Base-by-base conservation (phyloP, 2,329 filamentous ascomycete genomes). In the Neurospora crassa region DNA sequence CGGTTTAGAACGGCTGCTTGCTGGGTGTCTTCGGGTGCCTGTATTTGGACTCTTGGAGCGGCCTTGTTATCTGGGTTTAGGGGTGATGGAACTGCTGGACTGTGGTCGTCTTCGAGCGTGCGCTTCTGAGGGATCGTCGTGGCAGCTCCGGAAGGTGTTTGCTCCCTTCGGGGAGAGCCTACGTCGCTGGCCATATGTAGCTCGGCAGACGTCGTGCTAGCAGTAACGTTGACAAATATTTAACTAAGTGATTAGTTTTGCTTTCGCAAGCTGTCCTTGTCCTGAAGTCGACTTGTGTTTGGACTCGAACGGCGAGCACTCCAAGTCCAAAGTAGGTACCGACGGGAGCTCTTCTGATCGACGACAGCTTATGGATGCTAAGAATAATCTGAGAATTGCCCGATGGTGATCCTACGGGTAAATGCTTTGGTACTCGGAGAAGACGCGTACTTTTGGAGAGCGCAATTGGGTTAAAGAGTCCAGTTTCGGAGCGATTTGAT, bases 31-130 rank as follows among this genome's bases (percentile, higher is more conserved):
- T 83, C 76, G 14, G 71, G 73, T 1, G 72, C 79, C 78, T 74
- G 76, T 2, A 75, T 71, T 69, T 78, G 78, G 11, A 72, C 83
- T 73, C 76, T 76, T 12, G 73, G 70, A 4, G 72, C 16, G 11
- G 74, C 42, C 29, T 74, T 87, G 73, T 85, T 84, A 67, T 91
- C 88, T 67, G 90, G 89, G 76, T 94, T 94, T 73, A 94, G 86
- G 40, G 91, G 91, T 12, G 92, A 94, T 2, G 91, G 89, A 1
- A 93, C 85, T 14, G 89, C 85, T 5, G 92, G 91, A 73, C 86
- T 86, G 79, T 94, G 89, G 78, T 88, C 88, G 76, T 92, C 90
- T 73, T 92, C 90, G 40, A 91, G 84, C 29, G 84, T 82, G 72
- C 90, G 89, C 77, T 92, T 92, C 78, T 90, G 86, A 3, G 89